Percentiles rank a stretch among this genome's conserved stretches.
These are phyloP conservation scores for Xylariaceae sp. DNA, from an alignment of 2,329 filamentous ascomycete genomes.

Conservation along the genomic window DNA sequence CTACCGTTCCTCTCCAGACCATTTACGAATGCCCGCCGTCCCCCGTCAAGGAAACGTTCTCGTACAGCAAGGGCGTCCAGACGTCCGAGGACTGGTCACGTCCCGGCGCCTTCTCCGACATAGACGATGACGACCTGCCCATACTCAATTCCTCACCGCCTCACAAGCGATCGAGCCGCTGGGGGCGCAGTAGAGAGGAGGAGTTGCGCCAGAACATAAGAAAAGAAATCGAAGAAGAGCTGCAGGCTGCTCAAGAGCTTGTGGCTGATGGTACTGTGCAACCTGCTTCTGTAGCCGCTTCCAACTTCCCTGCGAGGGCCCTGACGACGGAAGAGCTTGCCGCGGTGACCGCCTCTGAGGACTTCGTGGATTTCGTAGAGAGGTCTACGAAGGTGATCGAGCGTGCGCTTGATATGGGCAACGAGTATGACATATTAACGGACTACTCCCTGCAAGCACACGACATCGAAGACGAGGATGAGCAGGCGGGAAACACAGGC, in stretches of 20 bases:
- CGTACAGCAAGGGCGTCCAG: slow-evolving; percentile 96
- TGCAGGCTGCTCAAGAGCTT: slow-evolving; percentile 65
- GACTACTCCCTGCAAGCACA: slow-evolving; percentile 84
- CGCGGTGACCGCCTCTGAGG: slow-evolving; percentile 84
- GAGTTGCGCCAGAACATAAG: slow-evolving; percentile 80
- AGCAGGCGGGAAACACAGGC: slow-evolving; percentile 63
- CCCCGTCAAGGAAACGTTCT: slow-evolving; percentile 77
- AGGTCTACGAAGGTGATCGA: slow-evolving; percentile 96
- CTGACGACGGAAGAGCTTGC: slow-evolving; percentile 80
- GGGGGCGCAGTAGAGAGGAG: slow-evolving; percentile 79
- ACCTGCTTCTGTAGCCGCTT: slow-evolving; percentile 37
- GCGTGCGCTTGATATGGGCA: slow-evolving; percentile 69
- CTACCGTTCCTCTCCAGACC: slow-evolving; percentile 66
- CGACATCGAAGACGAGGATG: slow-evolving; percentile 75
- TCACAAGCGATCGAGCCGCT: slow-evolving; percentile 70
- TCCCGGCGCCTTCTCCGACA: slow-evolving; percentile 51
- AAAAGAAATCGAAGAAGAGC: slow-evolving; percentile 87
- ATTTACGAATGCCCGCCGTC: slow-evolving; percentile 76
- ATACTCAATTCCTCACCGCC: slow-evolving; percentile 50
- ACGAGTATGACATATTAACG: slow-evolving; percentile 92
- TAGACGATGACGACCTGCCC: slow-evolving; percentile 57
- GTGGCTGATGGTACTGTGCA: slow-evolving; percentile 47
- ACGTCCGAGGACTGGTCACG: slow-evolving; percentile 71
- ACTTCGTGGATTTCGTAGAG: slow-evolving; percentile 93
- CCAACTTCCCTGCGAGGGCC: slow-evolving; percentile 71